These are phyloP conservation scores for Colletotrichum destructivum DNA, from an alignment of 2,329 filamentous ascomycete genomes.

Conservation along the genomic window DNA sequence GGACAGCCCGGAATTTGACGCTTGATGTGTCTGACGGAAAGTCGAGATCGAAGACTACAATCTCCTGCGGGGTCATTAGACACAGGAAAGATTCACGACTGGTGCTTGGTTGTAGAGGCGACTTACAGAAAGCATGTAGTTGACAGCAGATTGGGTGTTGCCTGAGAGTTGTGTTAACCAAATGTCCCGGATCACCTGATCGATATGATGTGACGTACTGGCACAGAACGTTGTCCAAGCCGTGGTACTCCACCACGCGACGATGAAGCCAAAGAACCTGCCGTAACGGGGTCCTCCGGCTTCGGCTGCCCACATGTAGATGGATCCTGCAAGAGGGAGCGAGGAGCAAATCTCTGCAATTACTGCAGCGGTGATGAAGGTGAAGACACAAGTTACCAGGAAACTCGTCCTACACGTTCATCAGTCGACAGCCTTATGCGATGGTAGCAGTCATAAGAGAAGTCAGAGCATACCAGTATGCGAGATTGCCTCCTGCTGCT, in stretches of 20 bases:
- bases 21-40: constrained; percentile 67
- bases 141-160: constrained; percentile 66
- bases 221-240: constrained; percentile 74
- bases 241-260: constrained; percentile 76
- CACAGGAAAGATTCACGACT: background rate
- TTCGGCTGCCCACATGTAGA: constrained; percentile 75
- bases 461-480: constrained; percentile 65
- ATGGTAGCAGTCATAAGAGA: background rate
- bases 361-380: constrained; percentile 72
- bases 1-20: constrained; percentile 72
- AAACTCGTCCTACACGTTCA: constrained; percentile 67
- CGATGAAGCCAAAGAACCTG: constrained; percentile 71
- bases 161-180: constrained; percentile 46
- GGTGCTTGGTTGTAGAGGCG: background rate
- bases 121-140: constrained; percentile 67
- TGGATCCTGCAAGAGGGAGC: constrained; percentile 71
- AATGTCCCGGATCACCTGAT: too few relatives aligned
- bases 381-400: constrained; percentile 71
- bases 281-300: constrained; percentile 69
- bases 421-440: constrained; percentile 1
- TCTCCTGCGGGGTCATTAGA: constrained; percentile 57
- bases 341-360: constrained; percentile 74
- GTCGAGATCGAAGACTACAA: constrained; percentile 69
- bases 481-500: constrained; percentile 71
- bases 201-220: constrained; percentile 51